Base-by-base conservation (phyloP, 495 filamentous ascomycete genomes). In the Neurospora hispaniola region DNA sequence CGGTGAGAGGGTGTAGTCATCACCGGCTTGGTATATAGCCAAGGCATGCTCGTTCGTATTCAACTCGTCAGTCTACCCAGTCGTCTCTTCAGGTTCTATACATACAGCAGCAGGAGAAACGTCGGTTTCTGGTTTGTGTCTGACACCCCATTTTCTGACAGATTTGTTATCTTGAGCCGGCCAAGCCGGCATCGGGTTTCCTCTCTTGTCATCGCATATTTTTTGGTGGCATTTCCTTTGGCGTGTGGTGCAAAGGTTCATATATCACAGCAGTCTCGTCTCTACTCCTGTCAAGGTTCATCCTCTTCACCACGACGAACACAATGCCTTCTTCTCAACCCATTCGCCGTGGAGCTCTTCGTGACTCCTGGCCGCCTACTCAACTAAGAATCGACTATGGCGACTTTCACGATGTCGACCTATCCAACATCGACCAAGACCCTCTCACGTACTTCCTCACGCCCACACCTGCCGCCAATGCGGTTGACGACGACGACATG, bases 401-500 rank as follows among this genome's bases (percentile, higher is more conserved):
- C 69, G 81, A 83, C 69, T 81, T 83, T 66, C 79, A 81, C 10
- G 80, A 82, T 66, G 70, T 81, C 18, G 81, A 84, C 70, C 76
- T 78, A 12, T 73, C 79, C 42, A 75, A 71, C 59, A 82, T 82
- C 70, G 80, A 82, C 69, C 81, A 84, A 43, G 81, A 86, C 66
- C 85, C 85, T 14, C 78, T 85, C 76, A 81, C 81, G 74, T 86
- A 84, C 74, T 86, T 86, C 73, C 79, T 86, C n/a, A 86, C 85
- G 12, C 84, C 85, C 1, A 77, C 81, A 1, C 79, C 81, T 1
- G 75, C 77, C 1, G 73, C 75, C 18, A 76, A 81, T 38, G 78
- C 79, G n/a, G 80, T 79, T 12, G 76, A 79, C 6, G 79, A 81
- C 69, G 80, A 84, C 35, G 76, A 74, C 69, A 82, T 86, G 77